Evolutionary conservation across 2,329 filamentous ascomycete genomes (phyloP).

Genomic region (Endothia cerciana): DNA sequence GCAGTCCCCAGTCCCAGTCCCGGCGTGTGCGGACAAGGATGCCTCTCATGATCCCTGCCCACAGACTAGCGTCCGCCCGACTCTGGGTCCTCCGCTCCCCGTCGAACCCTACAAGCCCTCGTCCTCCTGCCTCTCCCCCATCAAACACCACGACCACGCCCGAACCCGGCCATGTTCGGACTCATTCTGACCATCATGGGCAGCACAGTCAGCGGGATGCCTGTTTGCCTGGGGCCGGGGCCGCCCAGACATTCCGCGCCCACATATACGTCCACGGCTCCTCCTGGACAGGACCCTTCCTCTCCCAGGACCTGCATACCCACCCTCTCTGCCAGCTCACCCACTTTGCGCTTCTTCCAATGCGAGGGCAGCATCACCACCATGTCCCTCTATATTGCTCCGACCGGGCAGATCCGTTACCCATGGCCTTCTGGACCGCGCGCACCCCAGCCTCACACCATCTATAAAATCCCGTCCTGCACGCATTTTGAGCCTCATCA

Average conservation of each 20-base stretch:
- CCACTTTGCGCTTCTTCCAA: slow-evolving; percentile 12
- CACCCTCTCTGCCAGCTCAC: slow-evolving; percentile 24
- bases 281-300: slow-evolving; percentile 17
- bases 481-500: slow-evolving; percentile 19
- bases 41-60: slow-evolving; percentile 16
- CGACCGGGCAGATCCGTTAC: no score
- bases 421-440: not conserved
- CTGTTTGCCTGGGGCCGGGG: slow-evolving; percentile 26
- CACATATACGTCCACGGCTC: slow-evolving; percentile 16
- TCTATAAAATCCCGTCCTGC: not conserved
- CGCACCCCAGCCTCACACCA: not conserved
- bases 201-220: slow-evolving; percentile 45
- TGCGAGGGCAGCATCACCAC: slow-evolving; percentile 10
- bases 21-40: slow-evolving; percentile 17
- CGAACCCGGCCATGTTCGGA: slow-evolving; percentile 62
- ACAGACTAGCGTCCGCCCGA: slow-evolving; percentile 17
- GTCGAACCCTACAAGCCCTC: slow-evolving; percentile 36
- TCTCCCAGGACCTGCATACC: slow-evolving; percentile 22
- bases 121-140: slow-evolving; percentile 38
- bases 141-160: slow-evolving; percentile 33
- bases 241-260: slow-evolving; percentile 13
- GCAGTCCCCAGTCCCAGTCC: slow-evolving; percentile 13
- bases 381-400: not conserved
- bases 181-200: slow-evolving; percentile 61
- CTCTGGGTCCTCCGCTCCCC: slow-evolving; percentile 30